phyloP scores from a whole-genome alignment of 1,284 basidiomycete genomes.

The Fomitopsis palustris region DNA sequence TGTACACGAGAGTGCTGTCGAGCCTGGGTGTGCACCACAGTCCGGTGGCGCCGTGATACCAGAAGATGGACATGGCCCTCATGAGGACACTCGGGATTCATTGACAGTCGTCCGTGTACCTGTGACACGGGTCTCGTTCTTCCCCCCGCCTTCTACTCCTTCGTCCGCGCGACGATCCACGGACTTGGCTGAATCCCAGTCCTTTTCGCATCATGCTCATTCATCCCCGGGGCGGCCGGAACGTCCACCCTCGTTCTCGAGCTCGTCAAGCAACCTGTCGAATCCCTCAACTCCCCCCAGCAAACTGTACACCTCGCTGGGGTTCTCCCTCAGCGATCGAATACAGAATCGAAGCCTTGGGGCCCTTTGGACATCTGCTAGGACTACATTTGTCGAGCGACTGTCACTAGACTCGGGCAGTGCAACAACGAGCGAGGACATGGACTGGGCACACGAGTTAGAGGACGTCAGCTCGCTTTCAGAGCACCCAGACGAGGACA shows the following conservation, averaged over 20 bases:
- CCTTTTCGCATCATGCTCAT: not conserved
- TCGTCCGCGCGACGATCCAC: not conserved
- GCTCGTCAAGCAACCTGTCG: constrained; percentile 4
- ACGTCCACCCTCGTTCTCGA: not conserved
- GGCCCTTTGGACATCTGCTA: constrained; percentile 18
- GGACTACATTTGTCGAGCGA: constrained; percentile 17
- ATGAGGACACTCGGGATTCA: constrained; percentile 2
- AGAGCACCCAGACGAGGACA: not conserved
- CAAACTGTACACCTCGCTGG: not conserved
- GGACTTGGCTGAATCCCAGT: not conserved
- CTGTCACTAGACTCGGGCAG: constrained; percentile 27
- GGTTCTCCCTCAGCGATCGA: constrained; percentile 1
- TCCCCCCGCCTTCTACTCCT: constrained; percentile 21
- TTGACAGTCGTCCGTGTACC: constrained; percentile 27
- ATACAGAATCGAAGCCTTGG: constrained; percentile 7
- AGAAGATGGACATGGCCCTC: not conserved
- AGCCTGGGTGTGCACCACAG: too few relatives aligned
- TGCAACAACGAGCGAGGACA: constrained; percentile 29
- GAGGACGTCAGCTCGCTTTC: constrained; percentile 19
- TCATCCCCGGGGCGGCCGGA: not conserved
- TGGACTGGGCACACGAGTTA: constrained; percentile 28
- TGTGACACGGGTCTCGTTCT: constrained; percentile 28
- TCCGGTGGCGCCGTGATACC: not conserved
- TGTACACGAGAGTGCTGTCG: not conserved
- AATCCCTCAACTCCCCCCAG: not conserved